Conservation (phyloP, 176 grass and related monocot species). For the Otatea glauca region DNA sequence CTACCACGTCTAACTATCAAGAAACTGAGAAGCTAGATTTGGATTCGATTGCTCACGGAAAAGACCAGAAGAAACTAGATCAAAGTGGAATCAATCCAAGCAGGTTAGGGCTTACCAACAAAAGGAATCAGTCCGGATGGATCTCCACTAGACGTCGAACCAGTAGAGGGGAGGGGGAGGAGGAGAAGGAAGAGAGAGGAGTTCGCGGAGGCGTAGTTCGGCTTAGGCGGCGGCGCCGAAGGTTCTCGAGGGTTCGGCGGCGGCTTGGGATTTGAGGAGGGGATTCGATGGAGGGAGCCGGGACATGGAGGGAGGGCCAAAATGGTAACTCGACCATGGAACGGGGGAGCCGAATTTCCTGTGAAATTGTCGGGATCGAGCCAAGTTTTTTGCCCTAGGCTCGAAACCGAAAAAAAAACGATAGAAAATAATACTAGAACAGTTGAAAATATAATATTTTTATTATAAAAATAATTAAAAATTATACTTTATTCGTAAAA, state of each 20-base stretch:
- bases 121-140: background rate
- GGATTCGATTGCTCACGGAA: background rate
- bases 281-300: background rate
- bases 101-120: background rate
- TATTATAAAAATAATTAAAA: too few relatives aligned
- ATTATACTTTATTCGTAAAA: too few relatives aligned
- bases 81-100: background rate
- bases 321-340: background rate
- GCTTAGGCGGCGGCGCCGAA: background rate
- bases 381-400: background rate
- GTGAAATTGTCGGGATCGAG: background rate
- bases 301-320: background rate
- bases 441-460: too few relatives aligned
- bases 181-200: background rate
- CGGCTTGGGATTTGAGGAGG: background rate
- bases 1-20: background rate
- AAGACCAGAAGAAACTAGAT: background rate
- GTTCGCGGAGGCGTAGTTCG: background rate
- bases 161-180: background rate
- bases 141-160: background rate
- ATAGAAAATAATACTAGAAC: too few relatives aligned
- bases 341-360: background rate
- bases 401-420: too few relatives aligned
- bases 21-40: background rate
- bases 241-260: background rate